phyloP scores from a whole-genome alignment of 2,329 filamentous ascomycete genomes.

The Emergomyces orientalis region DNA sequence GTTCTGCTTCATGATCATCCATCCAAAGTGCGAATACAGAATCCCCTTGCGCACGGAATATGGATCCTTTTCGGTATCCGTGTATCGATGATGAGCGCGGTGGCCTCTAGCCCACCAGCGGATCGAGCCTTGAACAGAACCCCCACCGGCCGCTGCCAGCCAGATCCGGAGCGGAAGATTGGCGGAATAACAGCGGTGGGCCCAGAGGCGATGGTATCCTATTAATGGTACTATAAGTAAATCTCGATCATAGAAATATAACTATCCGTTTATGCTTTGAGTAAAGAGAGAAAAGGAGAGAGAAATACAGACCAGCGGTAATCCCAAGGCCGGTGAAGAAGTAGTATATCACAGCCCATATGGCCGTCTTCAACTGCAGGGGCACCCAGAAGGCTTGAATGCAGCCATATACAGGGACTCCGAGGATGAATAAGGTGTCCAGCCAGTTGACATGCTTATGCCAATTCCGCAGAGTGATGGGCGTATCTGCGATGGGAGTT shows the following conservation, averaged over 20 bases:
- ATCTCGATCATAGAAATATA: neutral
- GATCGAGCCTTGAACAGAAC: constrained; percentile 75
- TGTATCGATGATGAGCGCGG: constrained; percentile 80
- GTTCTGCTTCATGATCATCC: constrained; percentile 91
- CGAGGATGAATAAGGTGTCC: constrained; percentile 69
- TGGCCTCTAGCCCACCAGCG: constrained; percentile 83
- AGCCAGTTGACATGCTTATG: constrained; percentile 91
- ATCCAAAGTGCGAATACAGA: constrained; percentile 72
- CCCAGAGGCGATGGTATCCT: constrained; percentile 75
- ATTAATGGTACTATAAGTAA: constrained; percentile 15
- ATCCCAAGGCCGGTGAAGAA: constrained; percentile 73
- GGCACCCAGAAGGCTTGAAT: constrained; percentile 64
- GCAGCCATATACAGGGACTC: constrained; percentile 64
- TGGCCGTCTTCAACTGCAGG: constrained; percentile 59
- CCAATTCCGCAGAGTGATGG: constrained; percentile 74
- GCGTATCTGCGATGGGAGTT: constrained; percentile 62
- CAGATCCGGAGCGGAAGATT: constrained; percentile 66
- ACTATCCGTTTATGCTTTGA: neutral
- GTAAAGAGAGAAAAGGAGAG: neutral
- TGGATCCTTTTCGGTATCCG: constrained; percentile 83
- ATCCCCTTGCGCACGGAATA: constrained; percentile 84
- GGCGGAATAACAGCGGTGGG: constrained; percentile 74
- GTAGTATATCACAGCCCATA: constrained; percentile 70
- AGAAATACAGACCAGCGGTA: constrained; percentile 53
- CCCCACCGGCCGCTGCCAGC: constrained; percentile 69